Conservation (phyloP, 345 rosid species). For the Syzygium jambos region DNA sequence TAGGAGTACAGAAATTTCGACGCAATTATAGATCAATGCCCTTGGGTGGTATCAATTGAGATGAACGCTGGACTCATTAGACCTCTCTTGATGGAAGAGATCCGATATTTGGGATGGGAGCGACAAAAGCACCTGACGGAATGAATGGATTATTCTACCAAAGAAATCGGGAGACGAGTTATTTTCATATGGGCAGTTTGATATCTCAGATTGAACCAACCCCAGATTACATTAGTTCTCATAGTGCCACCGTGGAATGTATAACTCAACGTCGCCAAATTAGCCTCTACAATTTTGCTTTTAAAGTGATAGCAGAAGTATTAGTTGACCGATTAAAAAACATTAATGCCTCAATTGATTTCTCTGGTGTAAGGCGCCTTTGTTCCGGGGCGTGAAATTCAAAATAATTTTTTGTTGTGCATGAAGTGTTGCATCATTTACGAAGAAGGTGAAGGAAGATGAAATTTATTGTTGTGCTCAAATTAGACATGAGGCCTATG, state of each 20-base stretch:
- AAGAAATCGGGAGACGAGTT: not conserved
- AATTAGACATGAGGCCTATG: not conserved
- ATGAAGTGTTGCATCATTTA: not conserved
- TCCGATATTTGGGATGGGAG: not conserved
- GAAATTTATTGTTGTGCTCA: not conserved
- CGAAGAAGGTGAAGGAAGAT: accelerated
- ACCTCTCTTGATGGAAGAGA: not conserved
- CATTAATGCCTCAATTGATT: not conserved
- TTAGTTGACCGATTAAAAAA: not conserved
- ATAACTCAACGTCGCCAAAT: not conserved
- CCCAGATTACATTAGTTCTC: not conserved
- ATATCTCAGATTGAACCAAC: not conserved
- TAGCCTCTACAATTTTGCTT: not conserved
- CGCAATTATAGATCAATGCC: not conserved
- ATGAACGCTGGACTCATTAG: not conserved
- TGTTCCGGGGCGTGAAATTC: accelerated
- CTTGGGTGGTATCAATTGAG: not conserved
- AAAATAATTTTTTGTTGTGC: no score
- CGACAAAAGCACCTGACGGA: not conserved
- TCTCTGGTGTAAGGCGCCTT: not conserved
- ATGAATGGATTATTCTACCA: not conserved
- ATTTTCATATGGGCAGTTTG: not conserved
- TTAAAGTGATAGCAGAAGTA: not conserved
- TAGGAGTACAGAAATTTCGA: not conserved
- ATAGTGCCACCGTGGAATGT: not conserved